Conservation (phyloP, 139 green algal genomes). For the Picochlorum sp. region DNA sequence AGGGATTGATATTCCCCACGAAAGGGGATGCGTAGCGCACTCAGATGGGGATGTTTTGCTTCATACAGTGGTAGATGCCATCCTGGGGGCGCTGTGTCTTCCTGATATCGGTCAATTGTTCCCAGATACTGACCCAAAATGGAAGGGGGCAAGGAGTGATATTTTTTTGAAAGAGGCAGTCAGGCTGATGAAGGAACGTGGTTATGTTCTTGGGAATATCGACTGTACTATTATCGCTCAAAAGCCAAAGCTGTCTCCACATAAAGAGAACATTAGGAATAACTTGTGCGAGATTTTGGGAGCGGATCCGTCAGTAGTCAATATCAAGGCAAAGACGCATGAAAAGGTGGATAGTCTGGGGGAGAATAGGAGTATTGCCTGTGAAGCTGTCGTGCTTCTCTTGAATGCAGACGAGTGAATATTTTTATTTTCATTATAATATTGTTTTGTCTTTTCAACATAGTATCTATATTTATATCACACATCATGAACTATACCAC, state of each 20-base stretch:
- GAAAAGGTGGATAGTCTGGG: conserved; percentile 98
- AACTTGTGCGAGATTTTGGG: conserved; percentile 68
- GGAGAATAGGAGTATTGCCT: conserved; percentile 91
- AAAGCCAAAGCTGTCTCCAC: conserved; percentile 88
- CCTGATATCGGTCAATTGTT: conserved; percentile 99
- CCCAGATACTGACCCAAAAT: conserved; percentile 95
- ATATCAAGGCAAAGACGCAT: conserved; percentile 94
- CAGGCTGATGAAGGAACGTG: conserved; percentile 37
- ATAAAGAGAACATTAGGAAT: conserved; percentile 85
- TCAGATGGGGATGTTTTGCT: conserved; percentile 65
- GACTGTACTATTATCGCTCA: conserved; percentile 96
- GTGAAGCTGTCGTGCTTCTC: conserved; percentile 90
- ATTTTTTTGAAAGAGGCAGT: conserved; percentile 71
- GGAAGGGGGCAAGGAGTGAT: conserved; percentile 84
- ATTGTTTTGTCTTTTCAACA: neutral
- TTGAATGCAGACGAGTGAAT: conserved; percentile 1
- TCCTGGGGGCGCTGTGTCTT: conserved; percentile 86
- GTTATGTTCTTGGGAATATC: conserved; percentile 78
- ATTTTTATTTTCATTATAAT: neutral
- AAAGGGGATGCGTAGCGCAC: conserved; percentile 90
- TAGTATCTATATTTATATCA: too few species aligned
- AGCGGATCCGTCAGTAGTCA: conserved; percentile 62
- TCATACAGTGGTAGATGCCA: conserved; percentile 73
- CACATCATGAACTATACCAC: too few species aligned
- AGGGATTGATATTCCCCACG: conserved; percentile 91